Evolutionary conservation across 2,329 filamentous ascomycete species (phyloP), one percentile per base, ranked within the genome.

Genomic region (Tolypocladium sp.): DNA sequence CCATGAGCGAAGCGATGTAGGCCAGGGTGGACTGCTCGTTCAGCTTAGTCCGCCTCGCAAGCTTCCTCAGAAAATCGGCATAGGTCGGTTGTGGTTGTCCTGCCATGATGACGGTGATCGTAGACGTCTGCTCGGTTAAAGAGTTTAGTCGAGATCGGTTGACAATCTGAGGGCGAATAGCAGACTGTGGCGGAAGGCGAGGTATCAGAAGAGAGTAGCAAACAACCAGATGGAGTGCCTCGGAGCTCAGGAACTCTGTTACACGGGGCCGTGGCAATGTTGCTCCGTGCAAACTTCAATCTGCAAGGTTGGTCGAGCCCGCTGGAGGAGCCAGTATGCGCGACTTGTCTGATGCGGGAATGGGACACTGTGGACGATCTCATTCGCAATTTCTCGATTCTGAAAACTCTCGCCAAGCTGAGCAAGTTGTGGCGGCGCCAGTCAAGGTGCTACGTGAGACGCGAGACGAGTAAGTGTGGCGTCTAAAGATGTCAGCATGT

Each of bases 11-110:
- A 17, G 54, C 20, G 10, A 63, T 56, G n/a, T 63, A 63, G 4
- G 30, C 59, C 38, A 64, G 15, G 1, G 42, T 62, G 20, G 52
- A 55, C 41, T 59, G 12, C 38, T 61, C 49, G 15, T 64, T 63
- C 15, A 49, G 25, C 17, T 22, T 42, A 1, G 59, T 52, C 2
- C 59, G 56, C 20, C 30, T 22, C 12, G 13, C 13, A 9, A 58
- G 46, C 53, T 38, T 40, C 5, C 15, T 40, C 5, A 17, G 4
- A 2, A 59, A 56, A 4, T 54, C 57, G 12, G 52, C 35, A 35
- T 37, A 6, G 30, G 4, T 22, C 9, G 20, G 8, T 2, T 30
- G 25, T 4, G 46, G 8, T 22, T 53, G 15, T 22, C 40, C 25
- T 41, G 54, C 38, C 54, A 56, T 56, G 25, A 9, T 5, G 54